Evolutionary conservation across 176 grass and related monocot species (phyloP).

Genomic region (Phoenix roebelenii): DNA sequence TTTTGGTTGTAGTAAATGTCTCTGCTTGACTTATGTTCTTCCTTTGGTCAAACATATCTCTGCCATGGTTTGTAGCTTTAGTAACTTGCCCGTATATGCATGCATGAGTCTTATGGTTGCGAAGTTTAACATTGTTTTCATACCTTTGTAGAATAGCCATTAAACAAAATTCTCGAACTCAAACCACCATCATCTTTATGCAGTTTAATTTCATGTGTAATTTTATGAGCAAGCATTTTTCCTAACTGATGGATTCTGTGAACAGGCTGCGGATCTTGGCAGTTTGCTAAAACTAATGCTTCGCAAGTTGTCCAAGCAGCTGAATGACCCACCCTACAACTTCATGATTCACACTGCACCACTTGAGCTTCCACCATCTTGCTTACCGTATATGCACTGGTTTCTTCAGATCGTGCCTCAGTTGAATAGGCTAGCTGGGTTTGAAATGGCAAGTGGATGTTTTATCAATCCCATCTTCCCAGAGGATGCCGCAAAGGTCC

Average conservation of each 20-base stretch:
- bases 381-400: conserved; percentile 60
- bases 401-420: conserved; percentile 88
- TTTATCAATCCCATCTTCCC: conserved; percentile 95
- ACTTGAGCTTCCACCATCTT: conserved; percentile 32
- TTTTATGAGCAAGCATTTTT: no score
- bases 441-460: conserved; percentile 87
- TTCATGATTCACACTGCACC: conserved; percentile 76
- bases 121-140: no score
- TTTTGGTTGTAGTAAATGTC: no score
- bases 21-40: no score
- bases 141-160: no score
- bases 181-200: no score
- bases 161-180: no score
- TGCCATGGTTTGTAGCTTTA: no score
- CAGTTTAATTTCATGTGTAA: no score
- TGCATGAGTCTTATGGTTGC: no score
- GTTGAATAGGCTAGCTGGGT: conserved; percentile 56
- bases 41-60: no score
- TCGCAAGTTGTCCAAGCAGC: conserved; percentile 73
- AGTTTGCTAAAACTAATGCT: conserved; percentile 62
- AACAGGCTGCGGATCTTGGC: conserved; percentile 73
- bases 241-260: conserved; percentile 1
- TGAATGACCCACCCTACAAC: conserved; percentile 79
- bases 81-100: no score
- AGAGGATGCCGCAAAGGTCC: conserved; percentile 81